Evolutionary conservation across 257 asterid species (phyloP).

Genomic region (Coffea eugenioides): DNA sequence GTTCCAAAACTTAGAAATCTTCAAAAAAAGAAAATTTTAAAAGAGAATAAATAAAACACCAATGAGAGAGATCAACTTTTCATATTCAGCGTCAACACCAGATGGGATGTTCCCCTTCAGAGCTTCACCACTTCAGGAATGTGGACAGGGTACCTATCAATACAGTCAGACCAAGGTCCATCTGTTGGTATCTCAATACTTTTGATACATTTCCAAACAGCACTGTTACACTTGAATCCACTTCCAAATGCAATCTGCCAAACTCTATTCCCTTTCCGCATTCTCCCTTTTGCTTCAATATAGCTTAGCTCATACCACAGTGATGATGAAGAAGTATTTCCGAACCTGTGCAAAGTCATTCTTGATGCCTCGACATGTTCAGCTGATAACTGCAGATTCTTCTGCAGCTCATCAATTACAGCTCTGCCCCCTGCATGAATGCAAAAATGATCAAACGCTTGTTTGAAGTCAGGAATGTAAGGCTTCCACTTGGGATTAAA

Average conservation of each 20-base stretch:
- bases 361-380: slow-evolving; percentile 94
- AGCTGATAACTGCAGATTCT: slow-evolving; percentile 69
- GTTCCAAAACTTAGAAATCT: too few relatives aligned
- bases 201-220: slow-evolving; percentile 76
- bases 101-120: slow-evolving; percentile 17
- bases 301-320: slow-evolving; percentile 76
- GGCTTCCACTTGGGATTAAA: slow-evolving; percentile 86
- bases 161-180: slow-evolving; percentile 82
- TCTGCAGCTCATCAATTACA: slow-evolving; percentile 92
- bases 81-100: not conserved
- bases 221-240: slow-evolving; percentile 84
- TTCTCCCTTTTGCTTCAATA: slow-evolving; percentile 76
- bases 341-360: slow-evolving; percentile 79
- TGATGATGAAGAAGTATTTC: slow-evolving; percentile 81
- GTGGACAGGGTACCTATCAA: slow-evolving; percentile 71
- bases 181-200: slow-evolving; percentile 51
- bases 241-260: slow-evolving; percentile 94
- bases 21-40: too few relatives aligned
- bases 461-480: slow-evolving; percentile 80
- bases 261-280: slow-evolving; percentile 66
- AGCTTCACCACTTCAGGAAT: slow-evolving; percentile 81
- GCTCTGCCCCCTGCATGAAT: slow-evolving; percentile 91
- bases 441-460: slow-evolving; percentile 81
- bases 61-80: too few relatives aligned
- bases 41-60: too few relatives aligned